phyloP scores from a whole-genome alignment of 345 rosid species.

The Punica granatum region DNA sequence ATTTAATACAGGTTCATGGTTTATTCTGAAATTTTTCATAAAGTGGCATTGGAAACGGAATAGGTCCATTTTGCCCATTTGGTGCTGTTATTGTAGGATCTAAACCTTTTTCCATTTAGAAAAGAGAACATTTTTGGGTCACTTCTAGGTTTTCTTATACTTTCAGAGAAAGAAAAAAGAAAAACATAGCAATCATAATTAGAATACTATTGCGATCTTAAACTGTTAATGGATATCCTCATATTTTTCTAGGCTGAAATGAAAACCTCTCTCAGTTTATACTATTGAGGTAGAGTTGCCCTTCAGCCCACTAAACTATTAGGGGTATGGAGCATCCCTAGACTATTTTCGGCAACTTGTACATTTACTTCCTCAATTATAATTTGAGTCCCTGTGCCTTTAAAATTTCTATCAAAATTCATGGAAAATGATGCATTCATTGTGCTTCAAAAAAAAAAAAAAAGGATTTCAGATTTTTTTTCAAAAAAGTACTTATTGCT shows the following conservation, averaged over 20 bases:
- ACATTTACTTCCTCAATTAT: too few relatives aligned
- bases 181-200: background rate
- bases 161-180: background rate
- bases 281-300: too few relatives aligned
- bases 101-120: background rate
- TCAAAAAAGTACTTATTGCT: too few relatives aligned
- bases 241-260: background rate
- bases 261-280: background rate
- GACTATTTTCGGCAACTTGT: too few relatives aligned
- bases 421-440: too few relatives aligned
- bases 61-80: background rate
- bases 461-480: too few relatives aligned
- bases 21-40: constrained; percentile 8
- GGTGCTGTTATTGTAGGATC: background rate
- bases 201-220: background rate
- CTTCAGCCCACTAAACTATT: too few relatives aligned
- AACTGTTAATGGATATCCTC: background rate
- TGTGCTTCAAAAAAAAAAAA: too few relatives aligned
- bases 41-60: background rate
- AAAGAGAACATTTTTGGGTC: background rate
- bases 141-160: background rate
- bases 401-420: too few relatives aligned
- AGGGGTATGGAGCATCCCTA: too few relatives aligned
- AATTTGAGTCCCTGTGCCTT: too few relatives aligned
- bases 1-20: constrained; percentile 48